Percentiles rank a stretch among this genome's conserved stretches.
phyloP scores from a whole-genome alignment of 495 filamentous ascomycete species.

The Apiosordaria backusii region DNA sequence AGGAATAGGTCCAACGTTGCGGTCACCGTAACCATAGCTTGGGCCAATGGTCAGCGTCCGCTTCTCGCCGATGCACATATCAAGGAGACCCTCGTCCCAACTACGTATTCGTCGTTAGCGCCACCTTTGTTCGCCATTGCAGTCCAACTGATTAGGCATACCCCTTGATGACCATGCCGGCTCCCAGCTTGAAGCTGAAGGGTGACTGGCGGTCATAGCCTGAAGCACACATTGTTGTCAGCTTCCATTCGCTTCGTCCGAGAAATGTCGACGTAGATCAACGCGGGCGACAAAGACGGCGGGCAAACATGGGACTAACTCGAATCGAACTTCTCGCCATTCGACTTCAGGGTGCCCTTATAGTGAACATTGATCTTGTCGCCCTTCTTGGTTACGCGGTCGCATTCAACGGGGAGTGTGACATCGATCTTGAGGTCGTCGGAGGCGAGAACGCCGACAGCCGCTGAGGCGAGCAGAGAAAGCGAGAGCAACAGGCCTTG shows the following conservation, averaged over 20 bases:
- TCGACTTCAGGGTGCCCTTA: constrained; percentile 66
- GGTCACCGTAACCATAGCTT: constrained; percentile 75
- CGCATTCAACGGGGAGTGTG: constrained; percentile 62
- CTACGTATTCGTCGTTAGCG: constrained; percentile 30
- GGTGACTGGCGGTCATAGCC: constrained; percentile 71
- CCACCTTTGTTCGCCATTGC: background rate
- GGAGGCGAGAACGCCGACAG: constrained; percentile 48
- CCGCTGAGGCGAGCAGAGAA: constrained; percentile 49
- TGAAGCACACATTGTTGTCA: constrained; percentile 25
- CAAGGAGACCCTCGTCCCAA: constrained; percentile 88
- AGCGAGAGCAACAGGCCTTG: constrained; percentile 56
- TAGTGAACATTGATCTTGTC: constrained; percentile 86
- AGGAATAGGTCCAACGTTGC: constrained; percentile 73
- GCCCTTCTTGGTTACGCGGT: constrained; percentile 69
- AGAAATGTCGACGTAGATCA: background rate
- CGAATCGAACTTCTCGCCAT: constrained; percentile 56
- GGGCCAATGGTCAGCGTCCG: constrained; percentile 86
- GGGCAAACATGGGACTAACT: constrained; percentile 32
- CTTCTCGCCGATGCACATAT: constrained; percentile 98
- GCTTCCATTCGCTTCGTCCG: constrained; percentile 7
- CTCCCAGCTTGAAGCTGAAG: constrained; percentile 73
- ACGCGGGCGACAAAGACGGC: background rate
- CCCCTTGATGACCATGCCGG: constrained; percentile 83
- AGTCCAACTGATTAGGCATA: constrained; percentile 29
- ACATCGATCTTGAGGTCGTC: constrained; percentile 69